phyloP scores from a whole-genome alignment of 441 rosid species.

The Populus tomentosa region DNA sequence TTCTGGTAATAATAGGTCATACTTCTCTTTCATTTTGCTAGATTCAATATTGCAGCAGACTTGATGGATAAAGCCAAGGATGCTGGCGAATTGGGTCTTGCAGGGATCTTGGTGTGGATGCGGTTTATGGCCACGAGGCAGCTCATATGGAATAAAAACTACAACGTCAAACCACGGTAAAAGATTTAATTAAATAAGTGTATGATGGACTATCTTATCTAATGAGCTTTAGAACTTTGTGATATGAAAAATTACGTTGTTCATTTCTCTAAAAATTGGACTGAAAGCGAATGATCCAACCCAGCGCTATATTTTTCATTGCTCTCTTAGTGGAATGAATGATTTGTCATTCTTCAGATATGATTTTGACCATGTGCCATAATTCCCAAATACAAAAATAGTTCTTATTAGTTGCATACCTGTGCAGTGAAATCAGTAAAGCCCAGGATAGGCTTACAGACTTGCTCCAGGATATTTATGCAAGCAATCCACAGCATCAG shows the following conservation, averaged over 20 bases:
- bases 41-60: conserved; percentile 97
- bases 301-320: neutral
- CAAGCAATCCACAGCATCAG: conserved; percentile 54
- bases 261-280: conserved; percentile 3
- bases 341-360: conserved; percentile 2
- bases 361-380: neutral
- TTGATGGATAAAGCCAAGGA: conserved; percentile 70
- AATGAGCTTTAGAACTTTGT: neutral
- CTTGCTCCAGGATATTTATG: conserved; percentile 60
- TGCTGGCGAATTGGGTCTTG: conserved; percentile 76
- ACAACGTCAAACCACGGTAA: conserved; percentile 99
- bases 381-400: neutral
- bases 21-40: conserved; percentile 23
- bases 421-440: conserved; percentile 87
- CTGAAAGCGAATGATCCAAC: neutral
- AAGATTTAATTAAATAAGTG: conserved; percentile 8
- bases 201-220: conserved; percentile 6
- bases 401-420: conserved; percentile 14
- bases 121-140: conserved; percentile 99
- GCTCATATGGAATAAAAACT: conserved; percentile 98
- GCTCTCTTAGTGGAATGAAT: neutral
- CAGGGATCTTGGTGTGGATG: conserved; percentile 99
- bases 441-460: conserved; percentile 98
- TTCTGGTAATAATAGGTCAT: conserved; percentile 15
- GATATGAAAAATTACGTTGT: neutral